These are phyloP conservation scores for Colletotrichum sp. DNA, from an alignment of 2,329 filamentous ascomycete genomes.

Conservation along the genomic window DNA sequence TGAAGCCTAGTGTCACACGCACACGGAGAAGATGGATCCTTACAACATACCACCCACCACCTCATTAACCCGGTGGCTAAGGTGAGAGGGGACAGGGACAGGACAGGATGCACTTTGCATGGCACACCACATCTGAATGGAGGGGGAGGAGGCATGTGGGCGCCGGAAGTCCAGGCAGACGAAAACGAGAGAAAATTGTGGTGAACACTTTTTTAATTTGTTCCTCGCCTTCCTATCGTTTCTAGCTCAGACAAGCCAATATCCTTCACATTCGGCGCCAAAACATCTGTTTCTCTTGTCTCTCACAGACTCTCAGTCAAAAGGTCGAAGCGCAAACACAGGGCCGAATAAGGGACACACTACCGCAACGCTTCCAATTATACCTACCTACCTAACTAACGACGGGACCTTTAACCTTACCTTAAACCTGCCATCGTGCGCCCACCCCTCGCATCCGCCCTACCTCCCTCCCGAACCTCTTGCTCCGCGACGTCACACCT, in stretches of 20 bases:
- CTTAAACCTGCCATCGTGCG: not conserved
- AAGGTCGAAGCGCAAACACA: not conserved
- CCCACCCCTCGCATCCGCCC: constrained; percentile 6
- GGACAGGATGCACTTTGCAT: not conserved
- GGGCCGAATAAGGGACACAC: not conserved
- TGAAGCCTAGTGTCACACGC: not conserved
- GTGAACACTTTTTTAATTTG: not conserved
- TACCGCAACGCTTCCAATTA: not conserved
- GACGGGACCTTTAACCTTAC: not conserved
- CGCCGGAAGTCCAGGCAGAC: not conserved
- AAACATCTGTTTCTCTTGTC: not conserved
- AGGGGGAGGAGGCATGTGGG: not conserved
- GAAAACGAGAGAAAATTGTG: not conserved
- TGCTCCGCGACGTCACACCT: constrained; percentile 8
- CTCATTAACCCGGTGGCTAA: constrained; percentile 3
- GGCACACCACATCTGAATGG: not conserved
- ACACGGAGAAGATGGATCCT: not conserved
- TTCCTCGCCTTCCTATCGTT: not conserved
- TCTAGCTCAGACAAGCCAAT: not conserved
- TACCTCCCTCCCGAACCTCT: constrained; percentile 1
- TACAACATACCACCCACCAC: not conserved
- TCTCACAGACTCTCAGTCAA: not conserved
- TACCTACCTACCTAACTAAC: not conserved
- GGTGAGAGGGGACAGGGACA: not conserved
- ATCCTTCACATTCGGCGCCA: not conserved